phyloP scores from a whole-genome alignment of 768 basidiomycete genomes.

The Lentinus brumalis region DNA sequence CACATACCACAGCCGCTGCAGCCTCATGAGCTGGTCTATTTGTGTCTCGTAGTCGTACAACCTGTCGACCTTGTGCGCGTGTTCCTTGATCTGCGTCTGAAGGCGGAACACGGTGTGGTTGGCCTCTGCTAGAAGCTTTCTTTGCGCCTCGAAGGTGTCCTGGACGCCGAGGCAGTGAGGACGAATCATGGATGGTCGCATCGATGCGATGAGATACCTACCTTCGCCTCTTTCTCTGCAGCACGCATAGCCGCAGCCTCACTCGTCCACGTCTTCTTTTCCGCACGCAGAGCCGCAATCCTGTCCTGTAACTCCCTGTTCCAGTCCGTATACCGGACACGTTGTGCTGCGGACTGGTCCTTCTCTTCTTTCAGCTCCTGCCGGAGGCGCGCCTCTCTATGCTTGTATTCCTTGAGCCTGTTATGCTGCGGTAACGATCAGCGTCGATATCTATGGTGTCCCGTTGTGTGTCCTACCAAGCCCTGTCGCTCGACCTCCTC shows the following conservation, averaged over 20 bases:
- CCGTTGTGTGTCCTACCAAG: constrained; percentile 50
- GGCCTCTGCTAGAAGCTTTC: constrained; percentile 68
- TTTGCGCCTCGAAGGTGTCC: constrained; percentile 72
- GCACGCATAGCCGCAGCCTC: constrained; percentile 71
- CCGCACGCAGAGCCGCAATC: constrained; percentile 71
- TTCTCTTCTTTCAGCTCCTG: constrained; percentile 73
- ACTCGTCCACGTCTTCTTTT: constrained; percentile 74
- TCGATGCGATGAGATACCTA: constrained; percentile 25
- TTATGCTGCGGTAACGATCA: constrained; percentile 57
- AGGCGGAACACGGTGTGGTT: constrained; percentile 69
- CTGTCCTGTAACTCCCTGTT: constrained; percentile 80
- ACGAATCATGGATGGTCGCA: not conserved
- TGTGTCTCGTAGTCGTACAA: constrained; percentile 85
- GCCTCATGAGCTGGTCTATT: constrained; percentile 77
- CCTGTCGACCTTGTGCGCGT: constrained; percentile 77
- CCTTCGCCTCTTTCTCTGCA: constrained; percentile 71
- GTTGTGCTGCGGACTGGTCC: constrained; percentile 68
- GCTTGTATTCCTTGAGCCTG: constrained; percentile 75
- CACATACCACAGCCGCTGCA: constrained; percentile 77
- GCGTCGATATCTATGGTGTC: not conserved
- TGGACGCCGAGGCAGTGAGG: constrained; percentile 26
- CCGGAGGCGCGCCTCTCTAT: constrained; percentile 66
- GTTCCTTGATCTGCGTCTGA: constrained; percentile 75
- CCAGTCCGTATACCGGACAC: constrained; percentile 83
- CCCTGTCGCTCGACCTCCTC: constrained; percentile 84